phyloP scores from a whole-genome alignment of 257 asterid genomes.

The Rhazya stricta region DNA sequence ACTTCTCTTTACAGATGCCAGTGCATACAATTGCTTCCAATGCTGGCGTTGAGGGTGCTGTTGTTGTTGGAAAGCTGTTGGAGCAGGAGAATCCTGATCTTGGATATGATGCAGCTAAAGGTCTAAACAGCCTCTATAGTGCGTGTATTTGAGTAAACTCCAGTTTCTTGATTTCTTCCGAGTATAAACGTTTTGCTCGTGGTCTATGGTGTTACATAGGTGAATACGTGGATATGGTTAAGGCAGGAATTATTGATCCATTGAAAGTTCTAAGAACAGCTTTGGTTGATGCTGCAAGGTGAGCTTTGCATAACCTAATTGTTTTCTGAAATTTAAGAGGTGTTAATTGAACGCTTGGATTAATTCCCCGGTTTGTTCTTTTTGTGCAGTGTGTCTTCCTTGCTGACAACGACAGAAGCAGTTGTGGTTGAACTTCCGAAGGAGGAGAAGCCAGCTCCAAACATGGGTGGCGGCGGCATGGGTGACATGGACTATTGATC shows the following conservation, averaged over 20 bases:
- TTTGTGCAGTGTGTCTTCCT: constrained; percentile 66
- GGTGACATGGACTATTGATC: constrained; percentile 74
- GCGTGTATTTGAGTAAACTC: background rate
- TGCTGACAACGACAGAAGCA: constrained; percentile 91
- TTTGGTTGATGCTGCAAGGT: constrained; percentile 95
- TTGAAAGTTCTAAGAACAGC: constrained; percentile 90
- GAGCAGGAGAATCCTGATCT: constrained; percentile 83
- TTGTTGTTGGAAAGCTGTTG: constrained; percentile 83
- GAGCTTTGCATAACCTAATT: background rate
- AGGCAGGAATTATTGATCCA: constrained; percentile 84
- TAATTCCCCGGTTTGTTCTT: background rate
- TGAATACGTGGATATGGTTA: constrained; percentile 89
- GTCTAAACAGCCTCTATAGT: constrained; percentile 17
- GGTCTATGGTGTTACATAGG: constrained; percentile 29
- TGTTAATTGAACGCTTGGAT: background rate
- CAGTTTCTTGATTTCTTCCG: background rate
- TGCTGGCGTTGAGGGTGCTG: constrained; percentile 98
- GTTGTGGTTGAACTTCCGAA: constrained; percentile 72
- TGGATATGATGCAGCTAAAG: constrained; percentile 97
- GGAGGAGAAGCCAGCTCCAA: constrained; percentile 63
- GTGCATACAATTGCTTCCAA: constrained; percentile 75
- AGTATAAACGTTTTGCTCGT: background rate
- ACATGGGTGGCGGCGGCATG: constrained; percentile 73
- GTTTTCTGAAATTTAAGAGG: background rate
- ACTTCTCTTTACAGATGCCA: constrained; percentile 48